phyloP scores from a whole-genome alignment of 2,329 filamentous ascomycete species.

The Cladosporium sp. region DNA sequence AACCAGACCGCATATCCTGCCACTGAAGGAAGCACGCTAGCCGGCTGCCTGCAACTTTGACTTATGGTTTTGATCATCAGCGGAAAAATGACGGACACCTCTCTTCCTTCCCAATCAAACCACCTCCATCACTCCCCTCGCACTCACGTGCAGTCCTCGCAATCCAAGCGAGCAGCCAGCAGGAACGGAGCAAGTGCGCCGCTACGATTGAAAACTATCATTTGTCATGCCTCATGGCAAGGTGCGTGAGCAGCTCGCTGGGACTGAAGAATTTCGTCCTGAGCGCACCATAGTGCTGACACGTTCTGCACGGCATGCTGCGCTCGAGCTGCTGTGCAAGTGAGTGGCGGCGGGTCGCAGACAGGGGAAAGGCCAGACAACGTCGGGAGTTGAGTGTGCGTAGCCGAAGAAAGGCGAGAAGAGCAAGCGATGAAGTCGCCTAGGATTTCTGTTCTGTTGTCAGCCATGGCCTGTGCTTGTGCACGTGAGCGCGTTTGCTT shows the following conservation, averaged over 20 bases:
- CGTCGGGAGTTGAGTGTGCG: not conserved
- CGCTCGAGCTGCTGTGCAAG: conserved; percentile 11
- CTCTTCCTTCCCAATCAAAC: not conserved
- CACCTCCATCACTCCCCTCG: not conserved
- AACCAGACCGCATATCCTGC: conserved; percentile 16
- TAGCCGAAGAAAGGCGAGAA: conserved; percentile 13
- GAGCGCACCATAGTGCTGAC: conserved; percentile 19
- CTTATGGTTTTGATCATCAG: conserved; percentile 21
- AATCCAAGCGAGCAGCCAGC: not conserved
- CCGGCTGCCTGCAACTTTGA: conserved; percentile 22
- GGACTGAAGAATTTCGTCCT: conserved; percentile 12
- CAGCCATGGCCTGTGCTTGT: conserved; percentile 12
- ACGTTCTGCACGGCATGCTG: not conserved
- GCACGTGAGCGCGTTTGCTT: conserved; percentile 12
- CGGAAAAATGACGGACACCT: conserved; percentile 16
- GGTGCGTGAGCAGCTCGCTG: conserved; percentile 9
- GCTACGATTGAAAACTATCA: conserved; percentile 22
- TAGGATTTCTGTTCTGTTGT: conserved; percentile 19
- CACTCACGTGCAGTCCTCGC: conserved; percentile 18
- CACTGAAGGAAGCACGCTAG: not conserved
- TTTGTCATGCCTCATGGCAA: conserved; percentile 7
- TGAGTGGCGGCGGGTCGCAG: not conserved
- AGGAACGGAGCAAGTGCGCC: conserved; percentile 17
- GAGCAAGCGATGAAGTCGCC: conserved; percentile 3
- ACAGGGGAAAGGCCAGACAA: not conserved